A percentile compares a stretch with the other conserved stretches of the same genome.
These are phyloP conservation scores for Teratosphaeria nubilosa DNA, from an alignment of 2,329 filamentous ascomycete species.

Conservation along the genomic window DNA sequence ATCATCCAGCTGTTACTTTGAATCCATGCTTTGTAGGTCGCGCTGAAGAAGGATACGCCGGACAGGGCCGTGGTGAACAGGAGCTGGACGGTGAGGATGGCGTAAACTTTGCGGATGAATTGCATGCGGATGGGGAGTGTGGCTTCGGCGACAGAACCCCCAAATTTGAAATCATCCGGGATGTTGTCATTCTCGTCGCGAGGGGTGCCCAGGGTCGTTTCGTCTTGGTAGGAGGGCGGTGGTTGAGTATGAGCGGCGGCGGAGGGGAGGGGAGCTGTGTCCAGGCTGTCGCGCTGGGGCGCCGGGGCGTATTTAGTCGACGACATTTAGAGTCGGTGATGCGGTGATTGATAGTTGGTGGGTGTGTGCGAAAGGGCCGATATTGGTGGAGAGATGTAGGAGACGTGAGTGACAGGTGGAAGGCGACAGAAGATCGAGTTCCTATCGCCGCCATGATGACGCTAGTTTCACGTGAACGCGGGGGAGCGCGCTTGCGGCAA, in stretches of 20 bases:
- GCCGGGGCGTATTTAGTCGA: slow-evolving; percentile 69
- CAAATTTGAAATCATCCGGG: slow-evolving; percentile 98
- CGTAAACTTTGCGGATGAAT: slow-evolving; percentile 75
- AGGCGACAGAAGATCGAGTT: slow-evolving; percentile 1
- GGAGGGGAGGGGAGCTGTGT: slow-evolving; percentile 65
- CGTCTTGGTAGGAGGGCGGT: slow-evolving; percentile 68
- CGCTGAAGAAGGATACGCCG: slow-evolving; percentile 75
- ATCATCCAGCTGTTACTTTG: slow-evolving; percentile 74
- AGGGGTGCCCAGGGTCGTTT: slow-evolving; percentile 55
- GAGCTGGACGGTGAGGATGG: slow-evolving; percentile 91
- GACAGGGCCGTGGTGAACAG: slow-evolving; percentile 73
- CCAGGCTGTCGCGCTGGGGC: slow-evolving; percentile 76
- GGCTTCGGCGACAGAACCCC: slow-evolving; percentile 83
- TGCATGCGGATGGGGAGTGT: slow-evolving; percentile 73
- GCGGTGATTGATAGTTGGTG: background rate
- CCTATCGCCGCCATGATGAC: background rate
- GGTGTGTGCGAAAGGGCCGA: background rate
- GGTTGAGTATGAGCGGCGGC: slow-evolving; percentile 79
- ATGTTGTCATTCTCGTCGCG: slow-evolving; percentile 81
- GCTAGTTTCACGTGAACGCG: background rate
- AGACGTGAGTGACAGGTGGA: background rate
- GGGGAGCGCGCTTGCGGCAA: background rate
- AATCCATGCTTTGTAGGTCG: slow-evolving; percentile 74
- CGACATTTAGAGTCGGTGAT: background rate
- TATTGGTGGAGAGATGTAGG: background rate